Percentiles rank a stretch among this genome's conserved stretches.
Conservation (phyloP, 164 flowering plant genomes). For the Chimonanthus salicifolius region DNA sequence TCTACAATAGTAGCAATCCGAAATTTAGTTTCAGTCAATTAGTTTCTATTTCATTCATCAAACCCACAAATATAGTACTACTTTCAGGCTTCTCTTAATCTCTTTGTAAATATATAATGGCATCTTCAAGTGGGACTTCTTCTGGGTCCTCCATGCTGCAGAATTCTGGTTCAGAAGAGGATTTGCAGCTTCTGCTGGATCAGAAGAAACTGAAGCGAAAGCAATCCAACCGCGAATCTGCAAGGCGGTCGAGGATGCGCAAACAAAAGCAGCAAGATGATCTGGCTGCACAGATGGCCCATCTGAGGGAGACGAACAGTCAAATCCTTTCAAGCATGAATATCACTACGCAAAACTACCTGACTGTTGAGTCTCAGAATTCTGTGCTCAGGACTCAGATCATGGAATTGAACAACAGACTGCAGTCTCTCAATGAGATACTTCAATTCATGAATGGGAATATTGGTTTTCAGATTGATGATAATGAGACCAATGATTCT, state of each 20-base stretch:
- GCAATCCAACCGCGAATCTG: slow-evolving; percentile 90
- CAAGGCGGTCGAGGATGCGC: slow-evolving; percentile 76
- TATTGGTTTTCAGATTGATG: slow-evolving; percentile 3
- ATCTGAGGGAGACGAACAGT: slow-evolving; percentile 48
- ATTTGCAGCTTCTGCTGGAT: slow-evolving; percentile 44
- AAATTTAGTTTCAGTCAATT: too few relatives aligned
- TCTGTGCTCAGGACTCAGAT: slow-evolving; percentile 62
- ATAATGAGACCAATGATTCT: slow-evolving; percentile 1
- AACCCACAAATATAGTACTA: too few relatives aligned
- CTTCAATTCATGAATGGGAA: slow-evolving; percentile 22
- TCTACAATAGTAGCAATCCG: too few relatives aligned
- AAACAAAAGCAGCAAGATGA: slow-evolving; percentile 86
- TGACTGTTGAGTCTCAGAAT: slow-evolving; percentile 59
- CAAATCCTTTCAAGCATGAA: slow-evolving; percentile 39
- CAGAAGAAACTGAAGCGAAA: slow-evolving; percentile 68
- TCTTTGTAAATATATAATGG: slow-evolving; percentile 8
- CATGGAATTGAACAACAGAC: slow-evolving; percentile 53
- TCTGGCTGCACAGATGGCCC: slow-evolving; percentile 43
- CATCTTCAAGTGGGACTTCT: slow-evolving; percentile 58
- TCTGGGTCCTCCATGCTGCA: slow-evolving; percentile 26
- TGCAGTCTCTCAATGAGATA: slow-evolving; percentile 64
- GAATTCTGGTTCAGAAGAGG: slow-evolving; percentile 36
- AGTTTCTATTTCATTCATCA: too few relatives aligned
- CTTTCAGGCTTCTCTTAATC: too few relatives aligned
- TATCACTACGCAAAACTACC: slow-evolving; percentile 44